Base-by-base conservation (phyloP, 306 rosid species). In the Dicorynia guianensis region DNA sequence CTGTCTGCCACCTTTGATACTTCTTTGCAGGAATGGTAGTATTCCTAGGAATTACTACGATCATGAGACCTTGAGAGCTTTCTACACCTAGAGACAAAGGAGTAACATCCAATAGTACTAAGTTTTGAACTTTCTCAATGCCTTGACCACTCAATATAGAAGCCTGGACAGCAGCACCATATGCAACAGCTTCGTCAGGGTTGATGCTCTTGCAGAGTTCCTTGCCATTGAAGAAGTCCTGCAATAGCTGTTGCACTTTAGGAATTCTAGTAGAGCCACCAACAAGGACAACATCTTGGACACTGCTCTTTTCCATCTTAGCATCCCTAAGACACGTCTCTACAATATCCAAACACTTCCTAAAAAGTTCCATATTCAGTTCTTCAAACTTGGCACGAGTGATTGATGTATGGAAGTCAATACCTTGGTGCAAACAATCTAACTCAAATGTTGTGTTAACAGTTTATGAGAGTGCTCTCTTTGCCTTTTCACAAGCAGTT, bases 261-360 rank as follows among this genome's bases (percentile, higher is more conserved):
- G 91, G 93, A 69, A 86, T 84, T 19, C 91, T 89, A 3, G 91
- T 78, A 14, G 91, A 89, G 0, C 93, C 91, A 20, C 93, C 93
- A 8, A 86, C 86, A 56, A 89, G 93, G 3, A 89, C 88, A 46
- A 78, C 83, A 50, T 86, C 90, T 59, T 86, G 68, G 0, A 82
- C 55, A 10, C 3, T 15, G 54, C 60, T 86, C 70, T 82, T 86
- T 44, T 80, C 78, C 80, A 82, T 84, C 78, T 74, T 82, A 0
- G 90, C 79, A 49, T 89, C 86, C n/a, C 11, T 39, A 59, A 84
- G 73, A 56, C 93, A 89, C 76, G 48, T 80, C 67, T 89, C 85
- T 0, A 82, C 85, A 0, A 69, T 89, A 9, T 71, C 30, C 81
- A 84, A 86, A 39, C 90, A 86, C 61, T 84, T 73, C 15, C 46